Base-by-base conservation (phyloP, 139 green algal genomes). In the Limnomonas spitsbergensis region DNA sequence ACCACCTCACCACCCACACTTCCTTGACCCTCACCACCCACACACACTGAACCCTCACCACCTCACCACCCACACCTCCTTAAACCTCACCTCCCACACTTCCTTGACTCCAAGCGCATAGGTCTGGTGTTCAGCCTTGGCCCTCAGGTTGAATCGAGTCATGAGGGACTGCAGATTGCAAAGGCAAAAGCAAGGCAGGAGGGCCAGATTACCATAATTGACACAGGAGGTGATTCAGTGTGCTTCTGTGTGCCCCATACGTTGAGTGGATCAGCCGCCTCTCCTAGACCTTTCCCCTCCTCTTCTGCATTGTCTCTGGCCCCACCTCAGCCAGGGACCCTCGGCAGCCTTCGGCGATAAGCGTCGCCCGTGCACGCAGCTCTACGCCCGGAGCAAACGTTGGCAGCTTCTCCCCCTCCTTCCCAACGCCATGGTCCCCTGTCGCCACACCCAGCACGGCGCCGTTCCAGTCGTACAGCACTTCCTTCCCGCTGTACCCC, bases 91-190 rank as follows among this genome's bases (percentile, higher is more conserved):
- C 75, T 40, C 56, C 34, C 56, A 74, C 68, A 98, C 94, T 86
- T 98, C 95, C 84, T 98, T 98, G 7, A 98, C 81, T 1, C 95
- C 95, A 38, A 98, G 88, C 0, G 83, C 94, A 79, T 98, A 98
- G 6, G 91, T 96, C 79, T 96, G 92, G 3, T 85, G 89, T 40
- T 91, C 82, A 0, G 76, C 85, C 56, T 85, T 81, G 47, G 92
- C 84, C 32, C 92, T 87, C 79, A 98, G 76, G 1, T 68, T 37
- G 80, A 88, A 97, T 1, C 70, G 78, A 53, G 86, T 80, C 34
- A 97, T 98, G 3, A 91, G 78, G 9, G 82, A 70, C 89, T 97
- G 88, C 61, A 83, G n/a, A 72, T 27, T 14, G 7, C 31, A 31
- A 73, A 14, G 20, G 14, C n/a, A n/a, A n/a, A n/a, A n/a, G n/a